A percentile compares a stretch with the other conserved stretches of the same genome.
Conservation (phyloP, 768 basidiomycete species). For the Sarcodon sp. region DNA sequence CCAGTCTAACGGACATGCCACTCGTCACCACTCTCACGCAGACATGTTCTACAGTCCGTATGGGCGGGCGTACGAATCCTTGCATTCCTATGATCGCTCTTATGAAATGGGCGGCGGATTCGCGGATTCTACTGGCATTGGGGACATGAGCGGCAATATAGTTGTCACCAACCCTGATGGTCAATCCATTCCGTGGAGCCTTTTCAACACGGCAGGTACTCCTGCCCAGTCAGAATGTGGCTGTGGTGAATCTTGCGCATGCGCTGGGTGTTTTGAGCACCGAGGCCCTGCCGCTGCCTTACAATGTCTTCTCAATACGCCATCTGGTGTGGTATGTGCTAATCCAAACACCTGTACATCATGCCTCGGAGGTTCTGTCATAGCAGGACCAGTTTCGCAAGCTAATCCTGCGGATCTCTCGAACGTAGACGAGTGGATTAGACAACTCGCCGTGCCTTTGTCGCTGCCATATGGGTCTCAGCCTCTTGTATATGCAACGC, state of each 20-base stretch:
- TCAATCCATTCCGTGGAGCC: background rate
- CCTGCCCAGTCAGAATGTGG: constrained; percentile 39
- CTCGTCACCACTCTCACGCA: constrained; percentile 37
- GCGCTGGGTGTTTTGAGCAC: constrained; percentile 54
- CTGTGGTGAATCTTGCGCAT: constrained; percentile 51
- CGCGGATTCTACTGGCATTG: too few relatives aligned
- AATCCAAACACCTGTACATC: constrained; percentile 26
- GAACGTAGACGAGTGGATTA: constrained; percentile 54
- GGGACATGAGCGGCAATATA: background rate
- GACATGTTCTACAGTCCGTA: constrained; percentile 51
- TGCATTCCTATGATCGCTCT: constrained; percentile 18
- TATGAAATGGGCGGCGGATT: background rate
- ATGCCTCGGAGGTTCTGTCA: constrained; percentile 55
- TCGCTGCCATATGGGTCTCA: constrained; percentile 13
- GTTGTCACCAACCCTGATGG: background rate
- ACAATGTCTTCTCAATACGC: constrained; percentile 1
- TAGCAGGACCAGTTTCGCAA: constrained; percentile 29
- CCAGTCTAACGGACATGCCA: constrained; percentile 24
- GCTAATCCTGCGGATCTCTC: constrained; percentile 25
- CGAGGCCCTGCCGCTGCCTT: constrained; percentile 22
- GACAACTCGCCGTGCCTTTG: constrained; percentile 26
- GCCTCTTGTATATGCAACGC: constrained; percentile 7
- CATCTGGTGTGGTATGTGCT: constrained; percentile 14
- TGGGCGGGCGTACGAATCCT: constrained; percentile 46
- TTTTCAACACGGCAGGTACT: constrained; percentile 7